phyloP scores from a whole-genome alignment of 164 flowering plant genomes.

The Liriodendron chinense region DNA sequence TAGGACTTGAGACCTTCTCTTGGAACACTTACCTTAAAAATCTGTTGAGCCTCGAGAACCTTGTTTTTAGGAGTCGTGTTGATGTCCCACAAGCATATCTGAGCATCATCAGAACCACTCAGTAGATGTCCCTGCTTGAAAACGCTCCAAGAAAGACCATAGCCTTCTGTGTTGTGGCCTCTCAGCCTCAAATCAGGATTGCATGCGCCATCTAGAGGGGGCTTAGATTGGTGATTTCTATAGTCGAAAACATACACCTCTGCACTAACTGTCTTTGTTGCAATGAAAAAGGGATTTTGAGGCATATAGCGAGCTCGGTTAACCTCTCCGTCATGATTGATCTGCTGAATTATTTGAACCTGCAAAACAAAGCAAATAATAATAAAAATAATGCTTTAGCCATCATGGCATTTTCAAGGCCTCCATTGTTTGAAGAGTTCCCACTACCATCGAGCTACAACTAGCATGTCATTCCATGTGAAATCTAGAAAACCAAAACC shows the following conservation, averaged over 20 bases:
- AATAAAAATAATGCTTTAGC: not conserved
- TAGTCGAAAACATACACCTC: slow-evolving; percentile 92
- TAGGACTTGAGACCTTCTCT: no score
- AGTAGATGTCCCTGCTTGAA: slow-evolving; percentile 83
- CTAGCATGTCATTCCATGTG: not conserved
- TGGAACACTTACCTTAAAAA: slow-evolving; percentile 57
- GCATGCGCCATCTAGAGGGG: slow-evolving; percentile 77
- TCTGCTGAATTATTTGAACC: slow-evolving; percentile 97
- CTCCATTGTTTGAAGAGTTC: not conserved
- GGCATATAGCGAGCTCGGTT: slow-evolving; percentile 98
- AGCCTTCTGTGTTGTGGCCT: slow-evolving; percentile 92
- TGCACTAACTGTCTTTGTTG: slow-evolving; percentile 86
- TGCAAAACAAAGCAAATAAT: slow-evolving; percentile 19
- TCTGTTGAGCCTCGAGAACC: slow-evolving; percentile 79
- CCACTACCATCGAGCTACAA: not conserved
- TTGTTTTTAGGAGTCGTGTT: slow-evolving; percentile 81
- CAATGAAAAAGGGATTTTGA: slow-evolving; percentile 80
- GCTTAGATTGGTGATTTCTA: slow-evolving; percentile 87
- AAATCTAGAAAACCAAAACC: not conserved
- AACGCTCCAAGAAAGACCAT: slow-evolving; percentile 92
- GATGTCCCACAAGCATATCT: slow-evolving; percentile 93
- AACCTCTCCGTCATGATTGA: slow-evolving; percentile 93
- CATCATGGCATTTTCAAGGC: not conserved
- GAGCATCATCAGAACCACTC: slow-evolving; percentile 98
- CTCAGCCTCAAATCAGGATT: slow-evolving; percentile 85